Conservation (phyloP, 768 basidiomycete genomes). For the Suillus clintonianus region DNA sequence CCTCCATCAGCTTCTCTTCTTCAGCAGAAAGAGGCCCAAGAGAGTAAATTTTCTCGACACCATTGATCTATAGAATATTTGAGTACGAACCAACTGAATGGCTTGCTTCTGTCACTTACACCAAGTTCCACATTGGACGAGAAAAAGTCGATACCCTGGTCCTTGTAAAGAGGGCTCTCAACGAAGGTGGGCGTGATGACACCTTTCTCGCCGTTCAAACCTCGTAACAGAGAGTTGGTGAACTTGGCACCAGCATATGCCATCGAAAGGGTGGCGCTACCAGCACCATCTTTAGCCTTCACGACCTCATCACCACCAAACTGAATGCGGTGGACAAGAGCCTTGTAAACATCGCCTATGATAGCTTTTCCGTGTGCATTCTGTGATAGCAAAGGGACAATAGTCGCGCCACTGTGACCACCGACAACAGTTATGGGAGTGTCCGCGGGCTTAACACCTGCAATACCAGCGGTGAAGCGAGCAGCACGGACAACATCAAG, state of each 20-base stretch:
- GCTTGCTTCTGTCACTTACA: conserved; percentile 45
- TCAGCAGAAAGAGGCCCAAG: conserved; percentile 76
- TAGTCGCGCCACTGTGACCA: conserved; percentile 96
- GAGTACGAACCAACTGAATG: conserved; percentile 5
- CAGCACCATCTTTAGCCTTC: conserved; percentile 92
- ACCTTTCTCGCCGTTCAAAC: conserved; percentile 66
- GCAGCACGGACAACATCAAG: conserved; percentile 97
- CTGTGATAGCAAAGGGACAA: conserved; percentile 95
- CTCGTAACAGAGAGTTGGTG: conserved; percentile 59
- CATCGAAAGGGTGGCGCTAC: conserved; percentile 77
- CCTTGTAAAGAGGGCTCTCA: conserved; percentile 81
- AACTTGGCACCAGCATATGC: conserved; percentile 78
- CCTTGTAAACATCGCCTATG: conserved; percentile 70
- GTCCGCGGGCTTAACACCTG: conserved; percentile 64
- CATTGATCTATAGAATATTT: conserved; percentile 54
- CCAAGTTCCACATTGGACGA: conserved; percentile 93
- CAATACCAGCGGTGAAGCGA: conserved; percentile 80
- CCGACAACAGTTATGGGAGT: conserved; percentile 85
- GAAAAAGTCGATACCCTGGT: conserved; percentile 93
- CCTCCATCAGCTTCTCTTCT: conserved; percentile 86
- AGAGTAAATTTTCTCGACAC: conserved; percentile 91
- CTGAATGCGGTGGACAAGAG: conserved; percentile 91
- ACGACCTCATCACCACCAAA: conserved; percentile 99
- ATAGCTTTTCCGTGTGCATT: conserved; percentile 67
- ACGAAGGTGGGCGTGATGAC: conserved; percentile 84